Percentiles rank a stretch among this genome's conserved stretches.
phyloP scores from a whole-genome alignment of 805 yeast genomes.

The Tetrapisispora phaffii region DNA sequence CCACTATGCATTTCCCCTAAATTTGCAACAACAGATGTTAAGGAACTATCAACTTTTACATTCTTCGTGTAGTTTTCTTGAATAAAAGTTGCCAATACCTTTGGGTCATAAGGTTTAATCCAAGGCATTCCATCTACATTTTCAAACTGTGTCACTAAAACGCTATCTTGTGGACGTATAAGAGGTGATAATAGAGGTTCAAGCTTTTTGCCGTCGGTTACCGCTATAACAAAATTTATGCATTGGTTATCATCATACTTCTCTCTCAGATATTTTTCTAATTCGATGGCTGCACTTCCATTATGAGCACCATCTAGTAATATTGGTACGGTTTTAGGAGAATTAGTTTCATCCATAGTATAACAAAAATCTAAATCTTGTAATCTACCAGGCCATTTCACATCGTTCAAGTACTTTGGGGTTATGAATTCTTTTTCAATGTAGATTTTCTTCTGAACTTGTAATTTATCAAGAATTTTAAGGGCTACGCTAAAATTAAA shows the following conservation, averaged over 20 bases:
- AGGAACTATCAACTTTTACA: constrained; percentile 10
- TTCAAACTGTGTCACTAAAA: constrained; percentile 56
- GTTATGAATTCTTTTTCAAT: constrained; percentile 31
- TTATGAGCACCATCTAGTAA: constrained; percentile 93
- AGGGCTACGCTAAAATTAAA: constrained; percentile 64
- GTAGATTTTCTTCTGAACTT: constrained; percentile 15
- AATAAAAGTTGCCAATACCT: constrained; percentile 17
- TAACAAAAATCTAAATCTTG: constrained; percentile 38
- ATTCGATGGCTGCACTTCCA: constrained; percentile 68
- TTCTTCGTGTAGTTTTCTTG: constrained; percentile 22
- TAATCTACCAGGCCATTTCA: constrained; percentile 83
- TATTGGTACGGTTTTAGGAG: constrained; percentile 15
- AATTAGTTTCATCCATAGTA: constrained; percentile 7
- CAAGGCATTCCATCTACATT: constrained; percentile 89
- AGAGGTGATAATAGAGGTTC: constrained; percentile 42
- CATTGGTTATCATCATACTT: constrained; percentile 16
- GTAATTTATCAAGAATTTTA: constrained; percentile 36
- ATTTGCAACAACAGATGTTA: constrained; percentile 15
- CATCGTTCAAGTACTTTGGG: constrained; percentile 43
- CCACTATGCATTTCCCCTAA: background rate
- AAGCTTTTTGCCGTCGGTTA: constrained; percentile 64
- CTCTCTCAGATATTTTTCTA: constrained; percentile 43
- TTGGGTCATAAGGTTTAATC: constrained; percentile 45
- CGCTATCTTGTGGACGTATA: constrained; percentile 41
- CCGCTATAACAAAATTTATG: constrained; percentile 53